A percentile compares a stretch with the other conserved stretches of the same genome.
Evolutionary conservation across 1,139 yeast species (phyloP).

Genomic region (Saccharomycopsis crataegensis): DNA sequence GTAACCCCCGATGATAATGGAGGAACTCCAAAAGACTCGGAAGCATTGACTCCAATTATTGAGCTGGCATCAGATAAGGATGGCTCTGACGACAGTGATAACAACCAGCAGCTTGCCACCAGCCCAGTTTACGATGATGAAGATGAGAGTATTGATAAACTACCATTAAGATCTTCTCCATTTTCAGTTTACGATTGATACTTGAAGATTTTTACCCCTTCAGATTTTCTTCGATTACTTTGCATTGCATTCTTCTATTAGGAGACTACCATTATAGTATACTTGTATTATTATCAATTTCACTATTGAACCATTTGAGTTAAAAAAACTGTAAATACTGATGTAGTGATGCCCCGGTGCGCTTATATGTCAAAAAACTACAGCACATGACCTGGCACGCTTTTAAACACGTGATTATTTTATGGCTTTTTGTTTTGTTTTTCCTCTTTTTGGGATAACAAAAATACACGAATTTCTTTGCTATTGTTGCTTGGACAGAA

Average conservation of each 20-base stretch:
- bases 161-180: conserved; percentile 13
- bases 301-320: too few species aligned
- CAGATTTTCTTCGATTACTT: background rate
- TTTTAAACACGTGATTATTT: too few species aligned
- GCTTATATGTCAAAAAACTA: too few species aligned
- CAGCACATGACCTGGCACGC: too few species aligned
- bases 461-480: too few species aligned
- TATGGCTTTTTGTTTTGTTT: too few species aligned
- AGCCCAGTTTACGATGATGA: conserved; percentile 4
- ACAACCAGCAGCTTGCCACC: background rate
- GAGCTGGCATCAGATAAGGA: conserved; percentile 7
- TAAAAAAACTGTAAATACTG: too few species aligned
- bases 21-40: conserved; percentile 12
- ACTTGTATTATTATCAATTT: background rate
- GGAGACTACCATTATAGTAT: background rate
- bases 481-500: too few species aligned
- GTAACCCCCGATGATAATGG: conserved; percentile 12
- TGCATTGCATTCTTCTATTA: background rate
- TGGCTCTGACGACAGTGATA: background rate
- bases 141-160: conserved; percentile 2
- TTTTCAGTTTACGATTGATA: conserved; percentile 13
- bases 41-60: conserved; percentile 17
- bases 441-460: too few species aligned
- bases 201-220: background rate
- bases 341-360: too few species aligned